Conservation (phyloP, 2,329 filamentous ascomycete species). For the Colletotrichum spaethianum region DNA sequence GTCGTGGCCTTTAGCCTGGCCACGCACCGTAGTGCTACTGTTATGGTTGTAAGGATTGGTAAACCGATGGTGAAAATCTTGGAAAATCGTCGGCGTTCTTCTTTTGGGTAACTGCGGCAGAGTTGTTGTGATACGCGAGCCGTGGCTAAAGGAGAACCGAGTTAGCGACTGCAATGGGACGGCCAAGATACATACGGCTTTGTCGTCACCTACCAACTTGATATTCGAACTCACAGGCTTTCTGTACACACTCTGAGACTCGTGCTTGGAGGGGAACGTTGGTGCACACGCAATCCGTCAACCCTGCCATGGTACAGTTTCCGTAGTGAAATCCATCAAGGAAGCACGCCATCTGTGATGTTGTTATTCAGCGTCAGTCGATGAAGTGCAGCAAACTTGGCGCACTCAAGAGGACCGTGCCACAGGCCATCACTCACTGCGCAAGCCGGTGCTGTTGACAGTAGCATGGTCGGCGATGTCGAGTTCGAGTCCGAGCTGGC, state of each 20-base stretch:
- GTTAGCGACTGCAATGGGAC: background rate
- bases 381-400: background rate
- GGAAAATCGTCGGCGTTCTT: constrained; percentile 1
- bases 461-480: background rate
- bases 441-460: constrained; percentile 26
- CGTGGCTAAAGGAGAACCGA: background rate
- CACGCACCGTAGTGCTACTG: constrained; percentile 26
- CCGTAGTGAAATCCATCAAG: constrained; percentile 20
- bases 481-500: background rate
- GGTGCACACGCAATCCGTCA: constrained; percentile 33
- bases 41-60: constrained; percentile 8
- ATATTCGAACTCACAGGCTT: constrained; percentile 21
- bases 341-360: constrained; percentile 30
- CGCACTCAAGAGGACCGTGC: background rate
- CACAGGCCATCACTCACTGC: constrained; percentile 13
- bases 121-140: constrained; percentile 15
- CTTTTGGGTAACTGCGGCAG: constrained; percentile 22
- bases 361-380: background rate
- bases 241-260: constrained; percentile 36
- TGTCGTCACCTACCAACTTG: constrained; percentile 24
- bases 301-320: constrained; percentile 19
- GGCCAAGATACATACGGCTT: rapidly evolving
- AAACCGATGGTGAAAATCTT: constrained; percentile 23
- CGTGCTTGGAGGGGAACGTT: constrained; percentile 29
- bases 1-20: constrained; percentile 20